These are phyloP conservation scores for Penicillium pancosmium DNA, from an alignment of 495 filamentous ascomycete species.

Conservation along the genomic window DNA sequence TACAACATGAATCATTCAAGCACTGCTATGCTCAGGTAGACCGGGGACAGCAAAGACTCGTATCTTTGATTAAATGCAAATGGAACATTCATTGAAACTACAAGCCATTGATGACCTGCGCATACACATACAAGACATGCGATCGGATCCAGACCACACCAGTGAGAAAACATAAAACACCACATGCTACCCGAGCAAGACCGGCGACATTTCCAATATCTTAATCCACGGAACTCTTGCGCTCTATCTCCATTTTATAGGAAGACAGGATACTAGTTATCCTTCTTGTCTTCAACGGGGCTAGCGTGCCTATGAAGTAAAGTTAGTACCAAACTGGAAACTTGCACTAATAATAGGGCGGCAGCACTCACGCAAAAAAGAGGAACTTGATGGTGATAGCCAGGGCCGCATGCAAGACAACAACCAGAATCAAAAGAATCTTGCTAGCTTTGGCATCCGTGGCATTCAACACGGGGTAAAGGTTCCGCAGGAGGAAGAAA, in stretches of 20 bases:
- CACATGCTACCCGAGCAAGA: conserved; percentile 31
- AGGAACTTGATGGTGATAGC: conserved; percentile 92
- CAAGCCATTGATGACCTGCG: conserved; percentile 10
- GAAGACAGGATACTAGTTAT: conserved; percentile 31
- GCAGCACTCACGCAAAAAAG: conserved; percentile 76
- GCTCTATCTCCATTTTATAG: not conserved
- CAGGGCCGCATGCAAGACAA: conserved; percentile 82
- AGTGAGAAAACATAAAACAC: conserved; percentile 15
- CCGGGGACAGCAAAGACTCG: not conserved
- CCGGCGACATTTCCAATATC: conserved; percentile 11
- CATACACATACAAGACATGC: conserved; percentile 27
- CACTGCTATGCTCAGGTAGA: not conserved
- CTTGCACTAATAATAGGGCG: not conserved
- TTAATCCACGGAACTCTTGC: not conserved
- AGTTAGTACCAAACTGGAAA: conserved; percentile 18
- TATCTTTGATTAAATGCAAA: conserved; percentile 2
- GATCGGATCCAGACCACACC: conserved; percentile 12
- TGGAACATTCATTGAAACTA: conserved; percentile 5
- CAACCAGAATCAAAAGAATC: conserved; percentile 79
- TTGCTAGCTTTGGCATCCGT: conserved; percentile 92
- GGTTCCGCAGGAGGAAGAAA: conserved; percentile 84
- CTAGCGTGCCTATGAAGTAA: conserved; percentile 59
- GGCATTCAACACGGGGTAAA: conserved; percentile 91
- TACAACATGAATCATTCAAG: no score
- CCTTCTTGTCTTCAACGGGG: conserved; percentile 59